Evolutionary conservation across 2,329 filamentous ascomycete genomes (phyloP).

Genomic region (Ampelomyces quisqualis): DNA sequence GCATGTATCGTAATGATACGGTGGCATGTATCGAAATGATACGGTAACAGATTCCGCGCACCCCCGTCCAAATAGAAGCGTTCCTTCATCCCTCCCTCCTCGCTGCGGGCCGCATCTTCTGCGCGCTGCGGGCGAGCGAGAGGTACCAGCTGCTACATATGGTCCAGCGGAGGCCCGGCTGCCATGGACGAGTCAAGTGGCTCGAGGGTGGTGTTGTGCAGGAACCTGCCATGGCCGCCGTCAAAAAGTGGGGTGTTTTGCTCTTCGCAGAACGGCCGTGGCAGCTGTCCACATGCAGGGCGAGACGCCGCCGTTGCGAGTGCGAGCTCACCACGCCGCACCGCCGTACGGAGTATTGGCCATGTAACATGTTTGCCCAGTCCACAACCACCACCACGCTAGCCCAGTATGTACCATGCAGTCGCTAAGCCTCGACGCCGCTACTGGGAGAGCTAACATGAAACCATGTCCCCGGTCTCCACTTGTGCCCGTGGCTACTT

Average conservation of each 20-base stretch:
- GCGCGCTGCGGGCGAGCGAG: background rate
- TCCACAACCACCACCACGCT: constrained; percentile 13
- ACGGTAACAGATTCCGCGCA: too few species aligned
- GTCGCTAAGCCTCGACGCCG: constrained; percentile 20
- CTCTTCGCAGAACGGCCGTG: constrained; percentile 26
- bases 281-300: constrained; percentile 18
- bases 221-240: constrained; percentile 18
- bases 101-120: constrained; percentile 20
- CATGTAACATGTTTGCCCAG: constrained; percentile 7
- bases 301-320: constrained; percentile 24
- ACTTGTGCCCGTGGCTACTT: constrained; percentile 40
- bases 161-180: too few species aligned
- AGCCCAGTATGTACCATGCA: constrained; percentile 20
- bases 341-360: too few species aligned
- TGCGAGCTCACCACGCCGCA: too few species aligned
- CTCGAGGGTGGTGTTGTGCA: constrained; percentile 24
- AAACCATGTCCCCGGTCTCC: constrained; percentile 44
- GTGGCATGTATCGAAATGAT: too few species aligned
- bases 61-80: constrained; percentile 15
- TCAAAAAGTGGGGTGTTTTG: constrained; percentile 16
- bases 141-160: constrained; percentile 3
- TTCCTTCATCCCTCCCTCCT: constrained; percentile 8
- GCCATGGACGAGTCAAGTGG: too few species aligned
- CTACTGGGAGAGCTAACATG: constrained; percentile 31
- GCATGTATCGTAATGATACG: background rate